These are phyloP conservation scores for Suillus weaverae DNA, from an alignment of 768 basidiomycete genomes.

Conservation along the genomic window DNA sequence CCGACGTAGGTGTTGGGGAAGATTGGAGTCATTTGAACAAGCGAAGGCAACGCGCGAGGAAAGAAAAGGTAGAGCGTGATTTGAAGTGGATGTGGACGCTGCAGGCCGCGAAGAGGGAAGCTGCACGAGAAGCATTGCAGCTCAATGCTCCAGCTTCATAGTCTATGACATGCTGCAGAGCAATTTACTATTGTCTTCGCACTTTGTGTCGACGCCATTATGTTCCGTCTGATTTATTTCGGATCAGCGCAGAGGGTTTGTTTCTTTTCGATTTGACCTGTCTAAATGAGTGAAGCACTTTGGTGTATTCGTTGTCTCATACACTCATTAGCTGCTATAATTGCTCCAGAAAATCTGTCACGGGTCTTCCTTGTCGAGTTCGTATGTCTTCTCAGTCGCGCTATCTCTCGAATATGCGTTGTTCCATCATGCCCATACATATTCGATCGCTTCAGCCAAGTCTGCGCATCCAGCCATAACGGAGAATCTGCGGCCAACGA, in stretches of 20 bases:
- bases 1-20: constrained; percentile 33
- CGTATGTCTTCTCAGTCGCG: constrained; percentile 51
- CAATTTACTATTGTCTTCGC: background rate
- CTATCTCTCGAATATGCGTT: constrained; percentile 51
- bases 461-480: constrained; percentile 55
- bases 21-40: constrained; percentile 61
- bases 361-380: constrained; percentile 27
- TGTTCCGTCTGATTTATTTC: background rate
- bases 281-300: background rate
- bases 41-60: constrained; percentile 48
- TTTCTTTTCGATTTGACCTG: background rate
- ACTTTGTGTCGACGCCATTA: background rate
- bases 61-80: constrained; percentile 45
- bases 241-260: background rate
- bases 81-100: constrained; percentile 39
- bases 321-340: background rate
- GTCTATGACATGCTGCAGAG: background rate
- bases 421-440: constrained; percentile 54
- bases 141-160: constrained; percentile 2
- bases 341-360: background rate
- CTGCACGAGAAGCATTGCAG: background rate
- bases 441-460: constrained; percentile 86
- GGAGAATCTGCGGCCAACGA: constrained; percentile 57
- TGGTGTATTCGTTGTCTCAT: background rate
- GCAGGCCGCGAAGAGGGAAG: constrained; percentile 24